These are phyloP conservation scores for Apiospora rasikravindrae DNA, from an alignment of 2,329 filamentous ascomycete genomes.

Conservation along the genomic window DNA sequence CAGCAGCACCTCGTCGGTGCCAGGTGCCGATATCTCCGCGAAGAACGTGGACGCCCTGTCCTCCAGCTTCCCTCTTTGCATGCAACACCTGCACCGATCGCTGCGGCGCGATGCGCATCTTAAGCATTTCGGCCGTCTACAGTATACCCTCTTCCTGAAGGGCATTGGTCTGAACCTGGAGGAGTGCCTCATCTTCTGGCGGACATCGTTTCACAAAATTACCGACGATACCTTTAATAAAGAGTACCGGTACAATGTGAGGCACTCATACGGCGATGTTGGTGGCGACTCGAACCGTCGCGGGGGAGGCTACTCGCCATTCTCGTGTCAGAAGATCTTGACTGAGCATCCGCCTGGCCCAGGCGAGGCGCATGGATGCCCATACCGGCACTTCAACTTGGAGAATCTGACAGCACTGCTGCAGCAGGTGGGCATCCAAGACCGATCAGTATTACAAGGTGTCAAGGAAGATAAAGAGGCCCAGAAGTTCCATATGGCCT, in stretches of 20 bases:
- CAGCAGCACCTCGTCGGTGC: conserved; percentile 65
- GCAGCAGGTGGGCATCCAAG: conserved; percentile 78
- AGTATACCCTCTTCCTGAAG: conserved; percentile 97
- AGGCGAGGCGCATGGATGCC: conserved; percentile 93
- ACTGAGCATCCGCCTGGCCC: conserved; percentile 86
- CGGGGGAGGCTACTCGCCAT: conserved; percentile 86
- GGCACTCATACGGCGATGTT: conserved; percentile 94
- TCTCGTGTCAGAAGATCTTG: conserved; percentile 93
- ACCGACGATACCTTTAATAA: conserved; percentile 97
- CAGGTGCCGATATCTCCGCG: conserved; percentile 77
- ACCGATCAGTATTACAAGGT: conserved; percentile 76
- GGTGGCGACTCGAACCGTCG: conserved; percentile 89
- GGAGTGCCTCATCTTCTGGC: conserved; percentile 92
- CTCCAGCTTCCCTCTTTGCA: conserved; percentile 87
- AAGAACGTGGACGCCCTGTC: conserved; percentile 80
- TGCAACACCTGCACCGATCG: conserved; percentile 87
- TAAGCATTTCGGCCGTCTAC: conserved; percentile 90
- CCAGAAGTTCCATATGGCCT: conserved; percentile 91
- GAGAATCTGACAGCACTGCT: conserved; percentile 84
- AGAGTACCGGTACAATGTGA: conserved; percentile 95
- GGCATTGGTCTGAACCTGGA: conserved; percentile 92
- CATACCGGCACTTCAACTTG: conserved; percentile 87
- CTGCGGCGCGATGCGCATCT: conserved; percentile 88
- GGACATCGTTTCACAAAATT: conserved; percentile 80
- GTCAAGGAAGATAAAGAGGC: conserved; percentile 90